Base-by-base conservation (phyloP, 139 green algal species). In the Chlamydomonas urium region DNA sequence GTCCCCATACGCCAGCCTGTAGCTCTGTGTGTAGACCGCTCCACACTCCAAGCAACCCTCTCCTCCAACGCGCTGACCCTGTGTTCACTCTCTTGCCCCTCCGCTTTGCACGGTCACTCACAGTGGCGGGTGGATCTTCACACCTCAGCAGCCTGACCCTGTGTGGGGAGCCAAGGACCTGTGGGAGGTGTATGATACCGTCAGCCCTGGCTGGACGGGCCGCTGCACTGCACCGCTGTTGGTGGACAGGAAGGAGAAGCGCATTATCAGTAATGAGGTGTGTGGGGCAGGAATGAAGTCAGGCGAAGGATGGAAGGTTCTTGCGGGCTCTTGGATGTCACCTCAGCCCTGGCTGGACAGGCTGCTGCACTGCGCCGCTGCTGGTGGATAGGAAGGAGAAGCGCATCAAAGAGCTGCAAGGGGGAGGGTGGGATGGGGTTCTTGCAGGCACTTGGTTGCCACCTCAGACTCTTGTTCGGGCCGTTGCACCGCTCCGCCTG, bases 141-240 rank as follows among this genome's bases (percentile, higher is more conserved):
- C 61, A 1, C 50, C 68, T 19, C 32, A 38, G 29, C 2, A 48
- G 32, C 61, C 76, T 2, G 85, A 90, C 37, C 79, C 85, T 8
- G 59, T 88, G 3, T 86, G 70, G 14, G 79, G 85, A 0, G 79
- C 83, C 1, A 26, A 50, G 24, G 87, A 92, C 73, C 73, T 92
- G 34, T 83, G 83, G 48, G 50, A 67, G 50, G 63, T 71, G 63
- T 71, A 71, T n/a, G 63, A 71, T 35, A 38, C 74, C 14, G 74
- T 77, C 4, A 79, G 66, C 56, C 88, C 89, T 0, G 83, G 89
- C 10, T 96, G 88, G 76, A 76, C 50, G 0, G 92, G 91, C 1
- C 85, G 92, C 31, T 97, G 92, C 83, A 97, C 92, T 6, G 92
- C 92, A 0, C 92, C 92, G 1, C 78, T 97, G 68, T 81, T 97